Percentiles rank a stretch among this genome's conserved stretches.
Conservation (phyloP, 345 rosid genomes). For the Eucalyptus pauciflora region DNA sequence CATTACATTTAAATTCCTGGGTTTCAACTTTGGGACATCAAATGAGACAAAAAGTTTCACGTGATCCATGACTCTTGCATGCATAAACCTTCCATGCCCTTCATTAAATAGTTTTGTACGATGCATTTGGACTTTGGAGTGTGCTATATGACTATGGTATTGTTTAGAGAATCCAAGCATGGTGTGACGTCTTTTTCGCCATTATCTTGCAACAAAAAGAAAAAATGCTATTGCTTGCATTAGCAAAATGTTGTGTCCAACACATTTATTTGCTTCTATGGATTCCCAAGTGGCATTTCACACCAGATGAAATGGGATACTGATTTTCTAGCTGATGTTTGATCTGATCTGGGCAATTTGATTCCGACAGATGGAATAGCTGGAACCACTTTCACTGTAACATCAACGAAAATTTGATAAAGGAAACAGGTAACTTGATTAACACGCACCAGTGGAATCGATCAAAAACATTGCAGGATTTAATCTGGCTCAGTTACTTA, state of each 20-base stretch:
- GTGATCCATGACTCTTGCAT: background rate
- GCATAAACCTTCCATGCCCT: background rate
- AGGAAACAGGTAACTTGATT: constrained; percentile 23
- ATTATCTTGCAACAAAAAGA: background rate
- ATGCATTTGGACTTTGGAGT: background rate
- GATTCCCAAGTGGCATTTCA: background rate
- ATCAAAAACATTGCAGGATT: background rate
- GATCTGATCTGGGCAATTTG: background rate
- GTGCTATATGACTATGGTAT: background rate
- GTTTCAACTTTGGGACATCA: background rate
- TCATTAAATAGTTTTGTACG: background rate
- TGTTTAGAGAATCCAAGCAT: background rate
- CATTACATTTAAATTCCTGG: background rate
- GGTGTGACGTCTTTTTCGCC: background rate
- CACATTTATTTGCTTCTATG: background rate
- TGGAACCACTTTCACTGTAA: constrained; percentile 43
- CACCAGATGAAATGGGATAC: background rate
- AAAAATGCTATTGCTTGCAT: background rate
- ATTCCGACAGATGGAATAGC: constrained; percentile 38
- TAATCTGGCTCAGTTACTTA: background rate
- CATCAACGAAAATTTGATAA: constrained; percentile 36
- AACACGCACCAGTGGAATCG: background rate
- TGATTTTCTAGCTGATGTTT: background rate
- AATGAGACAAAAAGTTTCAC: background rate
- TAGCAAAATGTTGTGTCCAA: background rate